Evolutionary conservation across 1,139 yeast genomes (phyloP), one percentile per base, ranked within the genome.

Genomic region (Suhomyces atakaporum): DNA sequence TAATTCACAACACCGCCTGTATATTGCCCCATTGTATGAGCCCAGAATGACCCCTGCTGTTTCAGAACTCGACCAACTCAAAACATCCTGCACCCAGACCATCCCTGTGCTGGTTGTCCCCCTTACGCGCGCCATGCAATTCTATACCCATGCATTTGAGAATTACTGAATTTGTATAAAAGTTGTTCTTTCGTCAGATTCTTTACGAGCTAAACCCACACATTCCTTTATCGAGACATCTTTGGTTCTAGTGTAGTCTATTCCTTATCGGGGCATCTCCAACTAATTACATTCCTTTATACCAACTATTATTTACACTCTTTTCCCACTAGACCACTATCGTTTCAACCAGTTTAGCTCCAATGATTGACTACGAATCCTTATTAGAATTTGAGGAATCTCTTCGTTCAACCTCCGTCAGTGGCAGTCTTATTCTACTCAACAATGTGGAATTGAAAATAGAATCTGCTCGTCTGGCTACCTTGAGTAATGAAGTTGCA

Each of bases 371-470:
- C 37, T 60, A 57, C 48, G 71, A 63, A 43, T 55, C 69, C 7
- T 55, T 70, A 20, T 45, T 69, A 25, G 75, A 70, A 45, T 69
- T 70, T 38, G 76, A 70, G 47, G 71, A 66, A 40, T 66, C 73
- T 10, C 59, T 70, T 16, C 47, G 61, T n/a, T 45, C 53, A 25
- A 53, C 58, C 29, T 44, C 55, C 21, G 35, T 39, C n/a, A 24
- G 34, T 16, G 29, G 35, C 25, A 39, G 40, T 29, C 35, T 36
- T 9, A 51, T 65, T 15, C 54, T 68, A 28, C 50, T 62, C 20
- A 46, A 48, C 33, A 62, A 63, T 42, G 46, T 68, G 34, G 72
- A 62, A 22, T 43, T 54, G 29, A 64, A 62, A 46, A 61, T 66
- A 13, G 73, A 57, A 29, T 49, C 51, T 23, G 51, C 52, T 26